A percentile compares a stretch with the other conserved stretches of the same genome.
These are phyloP conservation scores for Pseudomassariella vexata DNA, from an alignment of 2,329 filamentous ascomycete genomes.

Conservation along the genomic window DNA sequence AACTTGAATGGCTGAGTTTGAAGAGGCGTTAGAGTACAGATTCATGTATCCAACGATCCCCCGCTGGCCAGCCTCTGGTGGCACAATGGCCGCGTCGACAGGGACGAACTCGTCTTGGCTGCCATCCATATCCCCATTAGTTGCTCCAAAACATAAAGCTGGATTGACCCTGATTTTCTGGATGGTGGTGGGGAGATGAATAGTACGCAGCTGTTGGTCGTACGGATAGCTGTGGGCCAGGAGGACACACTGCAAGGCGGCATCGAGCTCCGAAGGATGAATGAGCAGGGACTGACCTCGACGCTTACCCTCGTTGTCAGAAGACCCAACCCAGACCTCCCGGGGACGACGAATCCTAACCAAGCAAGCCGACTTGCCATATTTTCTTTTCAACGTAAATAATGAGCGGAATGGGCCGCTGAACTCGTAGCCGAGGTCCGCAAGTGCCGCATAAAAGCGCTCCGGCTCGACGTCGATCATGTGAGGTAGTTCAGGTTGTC, in stretches of 20 bases:
- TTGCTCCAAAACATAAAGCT: not conserved
- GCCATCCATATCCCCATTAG: not conserved
- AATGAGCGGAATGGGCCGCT: constrained; percentile 7
- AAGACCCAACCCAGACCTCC: not conserved
- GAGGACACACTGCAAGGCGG: constrained; percentile 22
- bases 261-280: constrained; percentile 24
- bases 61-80: not conserved
- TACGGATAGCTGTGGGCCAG: constrained; percentile 21
- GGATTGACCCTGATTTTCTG: constrained; percentile 17
- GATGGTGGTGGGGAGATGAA: constrained; percentile 16
- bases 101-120: not conserved
- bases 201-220: constrained; percentile 18
- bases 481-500: constrained; percentile 1
- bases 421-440: constrained; percentile 9
- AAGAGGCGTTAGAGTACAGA: not conserved
- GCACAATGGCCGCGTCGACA: constrained; percentile 1
- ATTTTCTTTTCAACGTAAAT: not conserved
- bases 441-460: constrained; percentile 6
- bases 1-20: constrained; percentile 1
- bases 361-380: constrained; percentile 1
- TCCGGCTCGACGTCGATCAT: constrained; percentile 8
- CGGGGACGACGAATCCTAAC: not conserved
- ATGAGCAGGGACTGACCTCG: constrained; percentile 4
- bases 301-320: not conserved
- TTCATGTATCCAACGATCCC: constrained; percentile 1